Conservation (phyloP, 2,329 filamentous ascomycete genomes). For the Westerdykella aurantiaca region DNA sequence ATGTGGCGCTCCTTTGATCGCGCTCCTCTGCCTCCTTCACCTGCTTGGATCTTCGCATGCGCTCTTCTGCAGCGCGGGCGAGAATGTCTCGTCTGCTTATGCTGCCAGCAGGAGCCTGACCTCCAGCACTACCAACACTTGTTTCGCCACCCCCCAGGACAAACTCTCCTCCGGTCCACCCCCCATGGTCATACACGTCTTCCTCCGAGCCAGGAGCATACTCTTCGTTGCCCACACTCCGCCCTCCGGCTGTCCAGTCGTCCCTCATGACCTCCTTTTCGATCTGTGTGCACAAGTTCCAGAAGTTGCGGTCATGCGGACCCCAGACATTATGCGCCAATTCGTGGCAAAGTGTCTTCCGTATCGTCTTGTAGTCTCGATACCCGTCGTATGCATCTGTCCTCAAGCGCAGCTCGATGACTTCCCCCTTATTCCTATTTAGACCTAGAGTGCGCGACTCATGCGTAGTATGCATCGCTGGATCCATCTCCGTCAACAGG, state of each 20-base stretch:
- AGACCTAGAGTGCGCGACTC: slow-evolving; percentile 78
- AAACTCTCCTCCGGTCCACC: slow-evolving; percentile 40
- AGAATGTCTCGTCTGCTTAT: slow-evolving; percentile 68
- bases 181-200: slow-evolving; percentile 37
- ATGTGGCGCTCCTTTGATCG: slow-evolving; percentile 5
- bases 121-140: slow-evolving; percentile 19
- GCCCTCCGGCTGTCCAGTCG: slow-evolving; percentile 70
- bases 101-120: slow-evolving; percentile 34
- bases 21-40: slow-evolving; percentile 27
- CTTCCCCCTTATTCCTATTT: slow-evolving; percentile 81
- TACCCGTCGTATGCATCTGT: slow-evolving; percentile 95
- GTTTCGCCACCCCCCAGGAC: slow-evolving; percentile 26
- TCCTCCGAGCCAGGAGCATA: slow-evolving; percentile 28
- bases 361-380: slow-evolving; percentile 83
- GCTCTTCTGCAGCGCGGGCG: slow-evolving; percentile 68
- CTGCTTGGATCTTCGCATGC: slow-evolving; percentile 47
- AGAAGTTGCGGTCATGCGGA: slow-evolving; percentile 80
- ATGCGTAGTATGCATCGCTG: slow-evolving; percentile 72
- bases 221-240: slow-evolving; percentile 29
- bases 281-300: slow-evolving; percentile 81
- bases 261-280: slow-evolving; percentile 76
- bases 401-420: slow-evolving; percentile 83
- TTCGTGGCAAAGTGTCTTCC: slow-evolving; percentile 91
- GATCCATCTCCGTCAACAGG: slow-evolving; percentile 93
- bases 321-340: slow-evolving; percentile 85